Evolutionary conservation across 176 grass and related monocot species (phyloP).

Genomic region (Cocos nucifera): DNA sequence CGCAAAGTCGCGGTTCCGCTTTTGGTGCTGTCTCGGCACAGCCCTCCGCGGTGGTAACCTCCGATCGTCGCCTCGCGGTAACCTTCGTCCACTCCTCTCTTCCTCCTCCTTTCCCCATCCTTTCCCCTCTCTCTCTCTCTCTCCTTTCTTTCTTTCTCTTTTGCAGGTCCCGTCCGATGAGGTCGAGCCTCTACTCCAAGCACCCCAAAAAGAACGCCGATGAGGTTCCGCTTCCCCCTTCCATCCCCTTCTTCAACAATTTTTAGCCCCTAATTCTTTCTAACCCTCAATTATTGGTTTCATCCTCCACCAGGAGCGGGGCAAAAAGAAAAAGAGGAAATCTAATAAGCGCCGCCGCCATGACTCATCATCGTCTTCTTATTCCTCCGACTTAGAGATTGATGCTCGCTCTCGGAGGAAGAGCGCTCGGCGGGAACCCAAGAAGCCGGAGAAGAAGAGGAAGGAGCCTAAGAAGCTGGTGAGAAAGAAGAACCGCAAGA

Average conservation of each 20-base stretch:
- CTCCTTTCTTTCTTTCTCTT: too few species aligned
- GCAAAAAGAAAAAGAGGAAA: slow-evolving; percentile 1
- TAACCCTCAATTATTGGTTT: background rate
- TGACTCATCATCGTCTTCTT: background rate
- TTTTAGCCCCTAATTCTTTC: background rate
- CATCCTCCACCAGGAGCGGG: background rate
- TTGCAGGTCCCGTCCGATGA: too few species aligned
- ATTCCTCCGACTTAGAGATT: slow-evolving; percentile 1
- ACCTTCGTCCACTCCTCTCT: too few species aligned
- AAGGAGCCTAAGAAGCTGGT: background rate
- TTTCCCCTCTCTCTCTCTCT: too few species aligned
- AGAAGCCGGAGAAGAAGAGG: background rate
- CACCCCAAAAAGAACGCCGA: slow-evolving; percentile 4
- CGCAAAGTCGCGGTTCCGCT: too few species aligned
- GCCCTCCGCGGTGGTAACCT: too few species aligned
- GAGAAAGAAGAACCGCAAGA: background rate
- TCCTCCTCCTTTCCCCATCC: too few species aligned
- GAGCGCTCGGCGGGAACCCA: background rate
- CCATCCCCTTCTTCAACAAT: background rate
- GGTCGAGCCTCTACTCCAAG: background rate
- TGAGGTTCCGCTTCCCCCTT: background rate
- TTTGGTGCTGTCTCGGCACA: too few species aligned
- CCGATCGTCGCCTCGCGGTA: too few species aligned
- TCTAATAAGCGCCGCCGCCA: slow-evolving; percentile 4
- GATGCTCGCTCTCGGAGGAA: background rate